phyloP scores from a whole-genome alignment of 2,329 filamentous ascomycete species.

The Knoxdaviesia capensis region DNA sequence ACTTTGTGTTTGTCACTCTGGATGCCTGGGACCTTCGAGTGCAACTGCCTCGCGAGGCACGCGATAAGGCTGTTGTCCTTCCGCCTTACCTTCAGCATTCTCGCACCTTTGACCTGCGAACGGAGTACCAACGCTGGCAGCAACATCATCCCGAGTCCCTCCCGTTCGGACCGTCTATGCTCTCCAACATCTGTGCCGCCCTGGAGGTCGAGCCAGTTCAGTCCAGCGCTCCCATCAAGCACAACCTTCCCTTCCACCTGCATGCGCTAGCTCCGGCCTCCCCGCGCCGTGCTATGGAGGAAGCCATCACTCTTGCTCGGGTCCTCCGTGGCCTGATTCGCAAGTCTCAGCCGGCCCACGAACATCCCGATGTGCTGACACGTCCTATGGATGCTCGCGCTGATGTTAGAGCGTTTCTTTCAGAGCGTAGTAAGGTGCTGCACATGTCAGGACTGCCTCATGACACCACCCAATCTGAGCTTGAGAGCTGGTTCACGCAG shows the following conservation, averaged over 20 bases:
- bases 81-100: slow-evolving; percentile 96
- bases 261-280: slow-evolving; percentile 91
- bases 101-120: slow-evolving; percentile 86
- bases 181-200: slow-evolving; percentile 94
- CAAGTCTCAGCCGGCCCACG: slow-evolving; percentile 85
- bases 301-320: slow-evolving; percentile 81
- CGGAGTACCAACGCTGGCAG: slow-evolving; percentile 97
- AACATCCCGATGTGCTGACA: slow-evolving; percentile 86
- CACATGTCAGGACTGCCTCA: slow-evolving; percentile 96
- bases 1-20: slow-evolving; percentile 95
- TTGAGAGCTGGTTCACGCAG: slow-evolving; percentile 99
- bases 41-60: slow-evolving; percentile 89
- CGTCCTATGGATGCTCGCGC: slow-evolving; percentile 92
- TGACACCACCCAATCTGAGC: slow-evolving; percentile 93
- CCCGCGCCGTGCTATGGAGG: slow-evolving; percentile 90
- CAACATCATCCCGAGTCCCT: slow-evolving; percentile 95
- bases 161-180: slow-evolving; percentile 84
- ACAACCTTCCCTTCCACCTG: slow-evolving; percentile 93
- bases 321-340: slow-evolving; percentile 83
- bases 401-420: slow-evolving; percentile 87
- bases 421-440: slow-evolving; percentile 91
- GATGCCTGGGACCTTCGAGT: slow-evolving; percentile 98
- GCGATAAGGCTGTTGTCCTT: slow-evolving; percentile 92
- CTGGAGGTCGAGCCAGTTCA: slow-evolving; percentile 96
- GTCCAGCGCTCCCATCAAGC: slow-evolving; percentile 94